Conservation (phyloP, 2,329 filamentous ascomycete genomes). For the Aspergillus sp. region DNA sequence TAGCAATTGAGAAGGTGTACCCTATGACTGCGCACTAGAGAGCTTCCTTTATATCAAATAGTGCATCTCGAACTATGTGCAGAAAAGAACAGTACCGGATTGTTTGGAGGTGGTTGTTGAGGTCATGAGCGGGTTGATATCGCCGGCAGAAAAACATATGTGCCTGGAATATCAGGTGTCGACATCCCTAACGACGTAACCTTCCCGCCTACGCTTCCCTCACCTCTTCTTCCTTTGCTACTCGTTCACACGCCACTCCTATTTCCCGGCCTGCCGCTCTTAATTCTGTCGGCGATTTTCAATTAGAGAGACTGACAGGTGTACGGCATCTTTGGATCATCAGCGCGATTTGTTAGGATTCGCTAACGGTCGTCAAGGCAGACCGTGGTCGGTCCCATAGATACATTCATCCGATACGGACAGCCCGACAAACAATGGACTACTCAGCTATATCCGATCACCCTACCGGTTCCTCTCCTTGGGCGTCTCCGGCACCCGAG, state of each 20-base stretch:
- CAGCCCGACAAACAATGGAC: slow-evolving; percentile 48
- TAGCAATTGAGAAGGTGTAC: background rate
- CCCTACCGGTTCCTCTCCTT: slow-evolving; percentile 55
- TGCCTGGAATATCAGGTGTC: slow-evolving; percentile 17
- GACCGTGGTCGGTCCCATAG: slow-evolving; percentile 13
- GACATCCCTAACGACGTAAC: slow-evolving; percentile 14
- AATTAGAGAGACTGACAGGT: slow-evolving; percentile 11
- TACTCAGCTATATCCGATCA: slow-evolving; percentile 56
- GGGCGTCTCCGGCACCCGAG: slow-evolving; percentile 54
- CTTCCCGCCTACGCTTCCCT: slow-evolving; percentile 1
- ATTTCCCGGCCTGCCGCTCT: no score
- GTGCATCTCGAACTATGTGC: background rate
- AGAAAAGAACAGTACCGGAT: background rate
- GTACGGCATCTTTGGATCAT: slow-evolving; percentile 2
- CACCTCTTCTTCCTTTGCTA: slow-evolving; percentile 1
- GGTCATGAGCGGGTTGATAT: background rate
- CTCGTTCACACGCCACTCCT: background rate
- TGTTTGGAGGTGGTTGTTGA: no score
- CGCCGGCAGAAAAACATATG: background rate
- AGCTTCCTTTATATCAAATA: background rate
- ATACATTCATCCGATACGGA: slow-evolving; percentile 10
- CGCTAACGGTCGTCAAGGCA: slow-evolving; percentile 7
- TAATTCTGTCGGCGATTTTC: background rate
- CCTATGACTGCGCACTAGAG: no score
- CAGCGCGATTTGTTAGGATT: background rate